phyloP scores from a whole-genome alignment of 1,284 basidiomycete species.

The Melampsora americana region DNA sequence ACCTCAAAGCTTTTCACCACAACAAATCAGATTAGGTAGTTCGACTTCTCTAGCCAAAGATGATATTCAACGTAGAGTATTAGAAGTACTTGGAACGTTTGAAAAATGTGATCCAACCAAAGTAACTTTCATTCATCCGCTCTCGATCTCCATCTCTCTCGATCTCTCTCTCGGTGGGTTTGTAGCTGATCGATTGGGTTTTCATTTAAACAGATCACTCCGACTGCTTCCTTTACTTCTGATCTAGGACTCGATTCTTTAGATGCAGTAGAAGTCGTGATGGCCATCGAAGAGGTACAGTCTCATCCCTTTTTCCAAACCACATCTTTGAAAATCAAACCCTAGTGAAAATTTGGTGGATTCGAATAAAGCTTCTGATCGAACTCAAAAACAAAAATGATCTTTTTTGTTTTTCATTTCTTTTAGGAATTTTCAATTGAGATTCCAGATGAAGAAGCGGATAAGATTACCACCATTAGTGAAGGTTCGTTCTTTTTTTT shows the following conservation, averaged over 20 bases:
- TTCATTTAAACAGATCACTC: constrained; percentile 65
- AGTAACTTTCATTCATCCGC: constrained; percentile 62
- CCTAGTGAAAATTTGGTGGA: no score
- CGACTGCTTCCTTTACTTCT: constrained; percentile 71
- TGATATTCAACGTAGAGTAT: constrained; percentile 73
- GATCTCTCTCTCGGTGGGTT: no score
- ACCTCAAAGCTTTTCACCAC: constrained; percentile 5
- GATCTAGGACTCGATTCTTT: constrained; percentile 95
- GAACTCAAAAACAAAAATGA: no score
- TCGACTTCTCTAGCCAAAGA: constrained; percentile 53
- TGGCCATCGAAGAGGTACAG: constrained; percentile 78
- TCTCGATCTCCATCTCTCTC: not conserved
- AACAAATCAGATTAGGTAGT: constrained; percentile 37
- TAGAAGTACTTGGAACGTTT: constrained; percentile 87
- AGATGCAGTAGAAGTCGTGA: constrained; percentile 96
- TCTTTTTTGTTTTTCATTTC: no score
- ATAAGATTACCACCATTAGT: constrained; percentile 88
- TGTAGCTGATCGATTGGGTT: not conserved
- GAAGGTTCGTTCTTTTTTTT: constrained; percentile 65
- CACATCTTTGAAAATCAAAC: no score
- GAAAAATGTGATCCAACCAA: constrained; percentile 88
- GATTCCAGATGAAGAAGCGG: constrained; percentile 98
- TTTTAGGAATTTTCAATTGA: constrained; percentile 77
- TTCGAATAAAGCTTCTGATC: no score
- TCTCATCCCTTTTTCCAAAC: constrained; percentile 11